Conservation (phyloP, 1,284 basidiomycete genomes). For the Pseudozyma sp. region DNA sequence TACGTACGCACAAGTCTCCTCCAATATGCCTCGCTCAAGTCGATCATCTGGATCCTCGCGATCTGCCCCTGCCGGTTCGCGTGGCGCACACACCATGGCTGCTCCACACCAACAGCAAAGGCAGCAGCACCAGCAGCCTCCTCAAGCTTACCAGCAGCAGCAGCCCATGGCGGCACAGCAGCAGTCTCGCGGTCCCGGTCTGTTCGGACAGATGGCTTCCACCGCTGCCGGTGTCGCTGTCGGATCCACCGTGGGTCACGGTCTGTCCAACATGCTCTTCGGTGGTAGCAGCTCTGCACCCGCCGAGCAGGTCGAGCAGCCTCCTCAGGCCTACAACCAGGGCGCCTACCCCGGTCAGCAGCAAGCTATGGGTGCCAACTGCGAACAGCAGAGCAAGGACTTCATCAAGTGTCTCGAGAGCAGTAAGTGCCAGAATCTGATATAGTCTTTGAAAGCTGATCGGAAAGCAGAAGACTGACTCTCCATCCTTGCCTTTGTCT, state of each 20-base stretch:
- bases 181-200: slow-evolving; percentile 53
- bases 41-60: slow-evolving; percentile 55
- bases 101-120: slow-evolving; percentile 42
- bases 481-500: neutral
- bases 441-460: too few relatives aligned
- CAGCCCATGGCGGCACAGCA: slow-evolving; percentile 41
- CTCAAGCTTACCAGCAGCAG: slow-evolving; percentile 38
- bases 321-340: slow-evolving; percentile 49
- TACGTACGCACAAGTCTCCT: neutral
- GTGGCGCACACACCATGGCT: slow-evolving; percentile 67
- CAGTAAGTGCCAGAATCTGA: slow-evolving; percentile 35
- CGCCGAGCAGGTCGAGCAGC: slow-evolving; percentile 62
- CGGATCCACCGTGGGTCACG: slow-evolving; percentile 84
- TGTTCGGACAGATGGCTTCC: slow-evolving; percentile 77
- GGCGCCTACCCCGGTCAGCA: slow-evolving; percentile 36
- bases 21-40: slow-evolving; percentile 65
- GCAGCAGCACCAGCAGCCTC: slow-evolving; percentile 36
- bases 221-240: slow-evolving; percentile 87
- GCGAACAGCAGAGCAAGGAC: slow-evolving; percentile 73
- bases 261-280: slow-evolving; percentile 84
- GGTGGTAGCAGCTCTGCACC: slow-evolving; percentile 73
- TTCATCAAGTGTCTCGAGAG: slow-evolving; percentile 63
- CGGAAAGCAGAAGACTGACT: too few relatives aligned
- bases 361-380: slow-evolving; percentile 68
- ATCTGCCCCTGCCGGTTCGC: slow-evolving; percentile 60